These are phyloP conservation scores for Ceratopteris richardii DNA, from an alignment of 75 land plant species.

Conservation along the genomic window DNA sequence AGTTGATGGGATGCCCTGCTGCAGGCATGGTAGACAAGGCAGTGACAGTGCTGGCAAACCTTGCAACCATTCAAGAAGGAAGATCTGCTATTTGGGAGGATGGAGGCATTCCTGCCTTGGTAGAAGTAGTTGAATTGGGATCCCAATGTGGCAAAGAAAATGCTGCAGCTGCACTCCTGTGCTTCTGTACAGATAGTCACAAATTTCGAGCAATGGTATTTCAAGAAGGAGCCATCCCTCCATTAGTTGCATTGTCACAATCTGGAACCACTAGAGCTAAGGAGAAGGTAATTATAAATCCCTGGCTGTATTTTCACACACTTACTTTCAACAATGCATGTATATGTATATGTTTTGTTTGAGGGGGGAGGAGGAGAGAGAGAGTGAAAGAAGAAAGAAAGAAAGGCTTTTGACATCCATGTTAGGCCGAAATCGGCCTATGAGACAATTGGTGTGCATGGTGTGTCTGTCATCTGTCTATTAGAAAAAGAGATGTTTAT, in stretches of 20 bases:
- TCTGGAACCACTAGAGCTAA: conserved; percentile 84
- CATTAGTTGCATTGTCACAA: conserved; percentile 75
- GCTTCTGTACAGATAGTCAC: conserved; percentile 57
- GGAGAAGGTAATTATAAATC: conserved; percentile 72
- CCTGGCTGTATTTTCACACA: too few species aligned
- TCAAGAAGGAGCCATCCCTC: conserved; percentile 93
- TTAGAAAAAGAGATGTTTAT: too few species aligned
- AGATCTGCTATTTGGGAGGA: conserved; percentile 61
- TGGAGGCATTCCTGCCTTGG: conserved; percentile 74
- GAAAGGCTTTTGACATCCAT: too few species aligned
- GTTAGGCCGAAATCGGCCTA: too few species aligned
- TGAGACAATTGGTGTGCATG: too few species aligned
- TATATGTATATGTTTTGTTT: too few species aligned
- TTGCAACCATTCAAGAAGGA: conserved; percentile 72
- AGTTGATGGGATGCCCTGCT: conserved; percentile 80
- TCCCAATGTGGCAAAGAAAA: conserved; percentile 86
- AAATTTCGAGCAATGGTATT: conserved; percentile 59
- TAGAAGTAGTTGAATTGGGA: conserved; percentile 87
- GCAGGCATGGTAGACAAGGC: conserved; percentile 97
- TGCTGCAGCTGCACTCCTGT: conserved; percentile 88
- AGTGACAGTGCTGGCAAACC: conserved; percentile 84
- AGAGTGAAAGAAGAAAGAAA: too few species aligned
- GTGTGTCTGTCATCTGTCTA: too few species aligned
- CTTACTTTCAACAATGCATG: too few species aligned
- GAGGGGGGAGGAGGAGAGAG: too few species aligned